Evolutionary conservation across 176 grass and related monocot genomes (phyloP), one percentile per base, ranked within the genome.

Genomic region (Areca catechu): DNA sequence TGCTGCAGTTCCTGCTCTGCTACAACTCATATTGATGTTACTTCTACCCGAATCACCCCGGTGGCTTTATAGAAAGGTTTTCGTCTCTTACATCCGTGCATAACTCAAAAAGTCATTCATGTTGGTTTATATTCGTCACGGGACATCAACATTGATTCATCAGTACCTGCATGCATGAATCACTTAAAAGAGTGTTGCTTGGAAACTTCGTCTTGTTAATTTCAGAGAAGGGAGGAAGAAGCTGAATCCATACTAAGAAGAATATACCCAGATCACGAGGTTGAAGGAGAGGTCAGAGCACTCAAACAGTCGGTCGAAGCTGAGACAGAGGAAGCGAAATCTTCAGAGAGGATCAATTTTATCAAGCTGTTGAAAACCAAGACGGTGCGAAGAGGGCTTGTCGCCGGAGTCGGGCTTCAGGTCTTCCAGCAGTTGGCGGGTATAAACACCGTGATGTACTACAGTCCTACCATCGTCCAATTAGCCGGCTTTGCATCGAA

Each of bases 371-470:
- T 89, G 15, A 68, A 58, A 22, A 86, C 74, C 25, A 22, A 71
- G 21, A 68, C 75, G 14, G 82, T 95, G 24, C 54, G 85, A 4
- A 74, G 82, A 0, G 85, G 69, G 9, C 79, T 89, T 0, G 28
- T 88, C 19, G 90, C 90, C 28, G 90, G 86, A n/a, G 79, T 82
- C 5, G 82, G 82, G 14, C 63, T 85, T 61, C 78, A 85, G 75
- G 86, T 83, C 52, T 89, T 82, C 74, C 85, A 95, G 69, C 85
- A 89, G 72, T 82, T 95, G 52, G 90, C 89, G 50, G 90, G 90
- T 19, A 95, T 95, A 63, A 89, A 89, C 70, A 83, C 85, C 23
- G 85, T 86, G 72, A 95, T 86, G 90, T 89, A 95, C 82, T 95
- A 95, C 79, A 86, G 76, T 54, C 85, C 90, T 0, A 89, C 82